Evolutionary conservation across 805 yeast genomes (phyloP).

Genomic region (Candida fluviatilis): DNA sequence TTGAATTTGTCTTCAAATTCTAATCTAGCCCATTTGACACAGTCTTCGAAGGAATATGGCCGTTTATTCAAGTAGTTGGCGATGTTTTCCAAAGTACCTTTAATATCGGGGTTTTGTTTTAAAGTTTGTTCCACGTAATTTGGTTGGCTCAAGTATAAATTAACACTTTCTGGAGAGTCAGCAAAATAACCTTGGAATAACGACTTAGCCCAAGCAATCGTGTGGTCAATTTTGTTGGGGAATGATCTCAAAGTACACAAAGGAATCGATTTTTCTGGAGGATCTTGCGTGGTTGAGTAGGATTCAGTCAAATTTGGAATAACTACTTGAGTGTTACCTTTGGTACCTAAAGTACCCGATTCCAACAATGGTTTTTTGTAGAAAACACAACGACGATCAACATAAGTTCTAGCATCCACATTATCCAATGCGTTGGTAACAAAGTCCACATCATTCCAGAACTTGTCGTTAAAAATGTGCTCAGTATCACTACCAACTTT

Average conservation of each 20-base stretch:
- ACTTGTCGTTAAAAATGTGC: slow-evolving; percentile 72
- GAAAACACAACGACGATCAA: slow-evolving; percentile 94
- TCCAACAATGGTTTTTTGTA: slow-evolving; percentile 88
- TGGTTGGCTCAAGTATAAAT: slow-evolving; percentile 85
- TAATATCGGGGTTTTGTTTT: slow-evolving; percentile 89
- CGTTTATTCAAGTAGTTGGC: slow-evolving; percentile 69
- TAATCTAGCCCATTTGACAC: slow-evolving; percentile 90
- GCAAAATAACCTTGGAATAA: slow-evolving; percentile 88
- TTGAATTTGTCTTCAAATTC: slow-evolving; percentile 84
- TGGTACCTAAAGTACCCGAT: slow-evolving; percentile 96
- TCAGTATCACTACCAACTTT: slow-evolving; percentile 95
- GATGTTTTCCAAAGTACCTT: slow-evolving; percentile 80
- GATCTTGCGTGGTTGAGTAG: slow-evolving; percentile 94
- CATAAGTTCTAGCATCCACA: slow-evolving; percentile 96
- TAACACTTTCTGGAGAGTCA: slow-evolving; percentile 91
- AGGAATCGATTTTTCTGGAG: slow-evolving; percentile 97
- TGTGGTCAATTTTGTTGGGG: slow-evolving; percentile 97
- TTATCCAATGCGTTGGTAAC: slow-evolving; percentile 97
- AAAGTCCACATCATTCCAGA: slow-evolving; percentile 81
- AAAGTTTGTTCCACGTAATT: slow-evolving; percentile 87
- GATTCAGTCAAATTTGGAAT: slow-evolving; percentile 93
- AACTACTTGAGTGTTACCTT: slow-evolving; percentile 96
- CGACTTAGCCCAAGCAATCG: slow-evolving; percentile 98
- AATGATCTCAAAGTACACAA: slow-evolving; percentile 94
- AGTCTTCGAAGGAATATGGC: slow-evolving; percentile 88